Percentiles rank a stretch among this genome's conserved stretches.
Evolutionary conservation across 2,329 filamentous ascomycete genomes (phyloP).

Genomic region (Coleophoma eucalyptorum): DNA sequence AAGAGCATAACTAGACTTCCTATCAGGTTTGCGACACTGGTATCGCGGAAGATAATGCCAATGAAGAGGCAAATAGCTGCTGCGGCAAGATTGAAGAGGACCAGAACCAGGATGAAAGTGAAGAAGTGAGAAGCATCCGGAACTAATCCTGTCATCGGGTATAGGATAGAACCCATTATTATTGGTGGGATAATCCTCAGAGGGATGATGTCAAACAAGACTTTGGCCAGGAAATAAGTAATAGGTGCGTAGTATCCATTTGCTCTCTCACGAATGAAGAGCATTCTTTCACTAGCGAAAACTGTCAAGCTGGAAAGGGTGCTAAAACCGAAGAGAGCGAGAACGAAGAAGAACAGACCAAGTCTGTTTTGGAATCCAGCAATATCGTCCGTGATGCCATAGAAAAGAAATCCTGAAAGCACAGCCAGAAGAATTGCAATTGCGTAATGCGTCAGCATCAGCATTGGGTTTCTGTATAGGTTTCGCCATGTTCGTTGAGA

Average conservation of each 20-base stretch:
- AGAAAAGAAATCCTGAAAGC: conserved; percentile 92
- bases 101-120: conserved; percentile 85
- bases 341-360: conserved; percentile 94
- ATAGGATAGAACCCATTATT: conserved; percentile 92
- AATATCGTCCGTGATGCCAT: conserved; percentile 92
- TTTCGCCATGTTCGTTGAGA: conserved; percentile 95
- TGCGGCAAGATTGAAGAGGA: conserved; percentile 93
- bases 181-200: conserved; percentile 92
- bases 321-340: conserved; percentile 95
- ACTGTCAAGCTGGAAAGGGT: conserved; percentile 91
- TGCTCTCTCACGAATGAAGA: conserved; percentile 90
- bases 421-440: conserved; percentile 94
- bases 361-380: conserved; percentile 96
- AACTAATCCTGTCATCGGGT: conserved; percentile 94
- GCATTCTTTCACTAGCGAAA: conserved; percentile 83
- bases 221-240: conserved; percentile 92
- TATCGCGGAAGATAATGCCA: conserved; percentile 90
- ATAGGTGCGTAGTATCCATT: conserved; percentile 95
- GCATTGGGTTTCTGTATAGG: conserved; percentile 92
- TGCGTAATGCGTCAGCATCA: conserved; percentile 98
- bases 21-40: conserved; percentile 86
- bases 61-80: conserved; percentile 94
- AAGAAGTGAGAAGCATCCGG: conserved; percentile 80
- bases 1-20: conserved; percentile 97
- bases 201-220: conserved; percentile 97